Conservation (phyloP, 768 basidiomycete genomes). For the Hygrophoropsis aurantiaca region DNA sequence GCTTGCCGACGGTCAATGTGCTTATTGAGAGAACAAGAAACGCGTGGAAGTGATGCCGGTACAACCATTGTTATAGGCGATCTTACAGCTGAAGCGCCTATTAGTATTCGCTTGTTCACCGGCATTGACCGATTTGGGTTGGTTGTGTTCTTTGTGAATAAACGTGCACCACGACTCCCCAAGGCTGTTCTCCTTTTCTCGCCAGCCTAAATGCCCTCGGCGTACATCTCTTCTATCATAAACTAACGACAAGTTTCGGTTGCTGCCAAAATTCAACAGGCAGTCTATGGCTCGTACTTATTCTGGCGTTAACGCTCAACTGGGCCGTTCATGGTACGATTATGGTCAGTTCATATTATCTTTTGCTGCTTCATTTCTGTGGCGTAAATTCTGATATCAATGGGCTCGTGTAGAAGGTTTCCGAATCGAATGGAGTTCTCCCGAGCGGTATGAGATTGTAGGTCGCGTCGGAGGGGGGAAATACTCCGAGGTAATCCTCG, state of each 20-base stretch:
- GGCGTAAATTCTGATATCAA: not conserved
- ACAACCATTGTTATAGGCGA: no score
- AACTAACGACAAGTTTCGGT: constrained; percentile 14
- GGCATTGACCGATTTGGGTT: not conserved
- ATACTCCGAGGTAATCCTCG: constrained; percentile 65
- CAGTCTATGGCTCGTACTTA: constrained; percentile 50
- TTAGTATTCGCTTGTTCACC: no score
- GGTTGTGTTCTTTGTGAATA: not conserved
- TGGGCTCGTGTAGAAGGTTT: constrained; percentile 48
- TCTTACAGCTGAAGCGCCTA: no score
- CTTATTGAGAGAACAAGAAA: no score
- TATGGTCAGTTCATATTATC: constrained; percentile 43
- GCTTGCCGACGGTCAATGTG: no score
- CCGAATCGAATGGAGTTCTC: constrained; percentile 61
- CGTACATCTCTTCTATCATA: constrained; percentile 7
- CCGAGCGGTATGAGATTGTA: constrained; percentile 67
- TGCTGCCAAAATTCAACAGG: constrained; percentile 13
- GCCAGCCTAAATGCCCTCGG: constrained; percentile 22
- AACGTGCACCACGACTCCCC: constrained; percentile 4
- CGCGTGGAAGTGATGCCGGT: no score
- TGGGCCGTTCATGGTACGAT: constrained; percentile 63
- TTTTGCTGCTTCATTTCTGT: not conserved
- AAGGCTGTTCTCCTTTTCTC: constrained; percentile 18
- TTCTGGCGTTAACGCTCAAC: constrained; percentile 54
- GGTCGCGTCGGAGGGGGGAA: constrained; percentile 64